Evolutionary conservation across 495 filamentous ascomycete species (phyloP).

Genomic region (Choiromyces venosus): DNA sequence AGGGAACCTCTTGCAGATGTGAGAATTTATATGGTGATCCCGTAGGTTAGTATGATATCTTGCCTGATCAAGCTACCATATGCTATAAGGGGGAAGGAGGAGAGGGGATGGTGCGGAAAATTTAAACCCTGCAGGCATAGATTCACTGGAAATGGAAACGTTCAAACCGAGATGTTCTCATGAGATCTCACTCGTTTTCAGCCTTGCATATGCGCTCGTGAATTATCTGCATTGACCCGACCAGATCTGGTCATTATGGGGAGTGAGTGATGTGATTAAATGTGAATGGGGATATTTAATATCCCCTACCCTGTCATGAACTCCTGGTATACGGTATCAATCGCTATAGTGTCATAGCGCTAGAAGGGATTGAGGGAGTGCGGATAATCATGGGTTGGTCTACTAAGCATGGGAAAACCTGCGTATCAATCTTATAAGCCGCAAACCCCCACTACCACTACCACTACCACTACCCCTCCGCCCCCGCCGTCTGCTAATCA

Average conservation of each 20-base stretch:
- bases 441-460: no score
- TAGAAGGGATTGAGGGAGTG: no score
- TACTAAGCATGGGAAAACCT: no score
- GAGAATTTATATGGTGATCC: background rate
- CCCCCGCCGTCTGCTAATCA: no score
- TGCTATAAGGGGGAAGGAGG: background rate
- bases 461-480: no score
- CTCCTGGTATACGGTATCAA: no score
- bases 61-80: background rate
- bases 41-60: background rate
- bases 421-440: no score
- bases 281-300: background rate
- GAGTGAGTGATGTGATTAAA: background rate
- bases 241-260: background rate
- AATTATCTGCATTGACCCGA: background rate
- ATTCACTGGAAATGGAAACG: background rate
- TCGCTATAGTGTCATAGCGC: no score
- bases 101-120: background rate
- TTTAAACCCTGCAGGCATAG: background rate
- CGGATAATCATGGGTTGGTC: no score
- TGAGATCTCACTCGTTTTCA: background rate
- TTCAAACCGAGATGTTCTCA: no score
- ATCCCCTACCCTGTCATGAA: no score
- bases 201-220: background rate
- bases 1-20: background rate